Evolutionary conservation across 2,329 filamentous ascomycete species (phyloP).

Genomic region (Bipolaris zeicola): DNA sequence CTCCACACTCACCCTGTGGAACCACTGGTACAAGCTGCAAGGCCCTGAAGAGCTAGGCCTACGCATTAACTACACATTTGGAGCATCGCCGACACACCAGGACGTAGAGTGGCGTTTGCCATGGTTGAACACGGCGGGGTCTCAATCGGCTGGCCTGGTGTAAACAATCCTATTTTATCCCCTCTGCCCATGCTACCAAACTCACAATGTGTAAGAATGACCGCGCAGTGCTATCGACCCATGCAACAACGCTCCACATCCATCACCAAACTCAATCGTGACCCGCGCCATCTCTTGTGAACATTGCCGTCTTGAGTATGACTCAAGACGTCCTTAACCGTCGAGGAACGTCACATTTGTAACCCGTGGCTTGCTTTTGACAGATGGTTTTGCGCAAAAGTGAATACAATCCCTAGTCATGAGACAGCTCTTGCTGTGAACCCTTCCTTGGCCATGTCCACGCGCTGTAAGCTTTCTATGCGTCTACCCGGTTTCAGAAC

Average conservation of each 20-base stretch:
- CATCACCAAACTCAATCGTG: constrained; percentile 1
- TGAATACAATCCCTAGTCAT: background rate
- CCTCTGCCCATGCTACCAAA: background rate
- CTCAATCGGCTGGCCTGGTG: background rate
- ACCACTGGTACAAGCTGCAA: constrained; percentile 6
- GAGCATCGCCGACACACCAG: constrained; percentile 2
- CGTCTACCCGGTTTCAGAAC: background rate
- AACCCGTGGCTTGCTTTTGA: constrained; percentile 8
- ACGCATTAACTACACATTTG: constrained; percentile 7
- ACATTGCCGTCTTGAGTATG: background rate
- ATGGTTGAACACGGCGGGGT: background rate
- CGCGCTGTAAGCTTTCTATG: background rate
- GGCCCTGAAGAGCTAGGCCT: background rate
- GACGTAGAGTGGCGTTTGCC: constrained; percentile 1
- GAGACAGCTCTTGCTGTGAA: background rate
- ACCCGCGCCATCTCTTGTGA: background rate
- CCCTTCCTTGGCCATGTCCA: background rate
- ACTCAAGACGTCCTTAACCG: background rate
- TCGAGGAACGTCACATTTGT: constrained; percentile 13
- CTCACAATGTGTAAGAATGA: background rate
- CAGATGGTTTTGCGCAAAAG: constrained; percentile 1
- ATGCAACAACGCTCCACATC: background rate
- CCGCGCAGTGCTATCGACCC: background rate
- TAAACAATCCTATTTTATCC: background rate
- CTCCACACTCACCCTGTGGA: constrained; percentile 9